Base-by-base conservation (phyloP, 768 basidiomycete genomes). In the Termitomyces sp. region DNA sequence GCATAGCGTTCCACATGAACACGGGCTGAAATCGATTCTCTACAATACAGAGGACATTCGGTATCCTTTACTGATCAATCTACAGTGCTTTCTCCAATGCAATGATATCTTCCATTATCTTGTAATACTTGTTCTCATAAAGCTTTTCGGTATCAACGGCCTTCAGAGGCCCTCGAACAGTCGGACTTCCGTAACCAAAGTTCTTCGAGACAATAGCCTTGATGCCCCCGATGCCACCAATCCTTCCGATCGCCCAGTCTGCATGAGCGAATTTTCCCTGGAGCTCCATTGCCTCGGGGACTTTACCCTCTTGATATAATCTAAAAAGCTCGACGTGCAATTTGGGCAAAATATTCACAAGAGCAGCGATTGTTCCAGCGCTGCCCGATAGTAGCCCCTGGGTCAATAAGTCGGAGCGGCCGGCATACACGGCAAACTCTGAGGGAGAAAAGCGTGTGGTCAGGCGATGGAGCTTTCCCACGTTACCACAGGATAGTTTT, bases 401-500 rank as follows among this genome's bases (percentile, higher is more conserved):
- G 12, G 83, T 73, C 66, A 90, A 85, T 43, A 87, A 77, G 66
- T 94, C 91, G 6, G 85, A 85, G 60, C 86, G 85, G 1, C 93
- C 92, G 11, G 90, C 83, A 67, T 88, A 87, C n/a, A 91, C 84
- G 4, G 86, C 82, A 65, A 91, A 89, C 46, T 85, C 77, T 3
- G 76, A 69, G 4, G 78, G 64, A 6, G 83, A 73, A 63, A 85
- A 84, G 38, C 81, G 76, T 4, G 85, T 83, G 12, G 87, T 82
- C 48, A 94, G 77, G 17, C 92, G 86, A 57, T 89, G 86, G 49
- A 92, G 84, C 72, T 94, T 95, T 25, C 92, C 91, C 60, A 95
- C 85, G 66, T 86, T 88, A 5, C 88, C 92, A 70, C 92, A 94
- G 37, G 93, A 94, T 29, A 95, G 80, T 74, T 91, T 94, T 55